A percentile compares a stretch with the other conserved stretches of the same genome.
These are phyloP conservation scores for Geosmithia flava DNA, from an alignment of 2,329 filamentous ascomycete genomes.

Conservation along the genomic window DNA sequence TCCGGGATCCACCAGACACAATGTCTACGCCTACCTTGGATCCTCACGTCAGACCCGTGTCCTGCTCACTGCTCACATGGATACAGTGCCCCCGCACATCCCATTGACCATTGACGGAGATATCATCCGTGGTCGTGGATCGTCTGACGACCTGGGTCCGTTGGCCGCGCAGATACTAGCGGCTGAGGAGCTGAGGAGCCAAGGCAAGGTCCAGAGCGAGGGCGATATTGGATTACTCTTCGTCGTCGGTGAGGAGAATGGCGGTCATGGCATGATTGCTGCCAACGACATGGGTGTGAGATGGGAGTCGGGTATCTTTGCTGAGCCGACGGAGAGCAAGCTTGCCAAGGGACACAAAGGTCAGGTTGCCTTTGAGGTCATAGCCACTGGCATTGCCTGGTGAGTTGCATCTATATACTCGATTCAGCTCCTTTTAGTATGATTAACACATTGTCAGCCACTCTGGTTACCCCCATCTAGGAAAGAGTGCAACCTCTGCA, in stretches of 20 bases:
- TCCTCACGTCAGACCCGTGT: slow-evolving; percentile 35
- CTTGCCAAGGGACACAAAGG: slow-evolving; percentile 13
- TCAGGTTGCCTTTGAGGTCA: slow-evolving; percentile 26
- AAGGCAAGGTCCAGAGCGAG: slow-evolving; percentile 4
- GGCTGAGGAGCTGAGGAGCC: slow-evolving; percentile 6
- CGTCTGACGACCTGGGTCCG: slow-evolving; percentile 51
- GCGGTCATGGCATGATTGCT: slow-evolving; percentile 10
- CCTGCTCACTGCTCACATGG: slow-evolving; percentile 62
- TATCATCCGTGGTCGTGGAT: slow-evolving; percentile 45
- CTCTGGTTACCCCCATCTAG: slow-evolving; percentile 64
- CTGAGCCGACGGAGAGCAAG: slow-evolving; percentile 12
- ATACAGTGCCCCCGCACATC: slow-evolving; percentile 57
- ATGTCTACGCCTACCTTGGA: slow-evolving; percentile 55
- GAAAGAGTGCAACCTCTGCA: slow-evolving; percentile 17
- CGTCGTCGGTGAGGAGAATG: slow-evolving; percentile 13
- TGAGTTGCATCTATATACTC: not conserved
- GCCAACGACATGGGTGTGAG: slow-evolving; percentile 7
- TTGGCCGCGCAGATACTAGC: slow-evolving; percentile 47
- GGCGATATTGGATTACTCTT: slow-evolving; percentile 10
- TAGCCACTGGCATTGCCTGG: slow-evolving; percentile 46
- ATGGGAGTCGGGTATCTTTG: slow-evolving; percentile 12
- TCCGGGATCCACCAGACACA: slow-evolving; percentile 32
- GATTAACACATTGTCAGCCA: slow-evolving; percentile 47
- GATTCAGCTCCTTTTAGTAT: not conserved
- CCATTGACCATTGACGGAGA: slow-evolving; percentile 43